phyloP scores from a whole-genome alignment of 1,139 yeast species.

The Petasospora rhodanensis region DNA sequence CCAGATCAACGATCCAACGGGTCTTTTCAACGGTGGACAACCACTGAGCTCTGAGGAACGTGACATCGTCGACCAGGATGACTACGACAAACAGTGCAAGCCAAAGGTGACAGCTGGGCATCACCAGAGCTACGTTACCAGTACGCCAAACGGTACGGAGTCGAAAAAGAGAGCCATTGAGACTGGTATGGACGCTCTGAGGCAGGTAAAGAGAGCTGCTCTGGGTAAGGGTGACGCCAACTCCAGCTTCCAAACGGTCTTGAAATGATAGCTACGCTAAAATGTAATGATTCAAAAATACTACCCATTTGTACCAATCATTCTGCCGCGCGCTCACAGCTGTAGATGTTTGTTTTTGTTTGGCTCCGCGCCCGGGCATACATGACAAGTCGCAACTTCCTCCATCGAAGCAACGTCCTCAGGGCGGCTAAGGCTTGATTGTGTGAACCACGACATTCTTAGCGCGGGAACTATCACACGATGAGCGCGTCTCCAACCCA shows the following conservation, averaged over 20 bases:
- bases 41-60: constrained; percentile 3
- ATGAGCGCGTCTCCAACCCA: no score
- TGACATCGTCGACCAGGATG: constrained; percentile 15
- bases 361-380: no score
- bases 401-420: no score
- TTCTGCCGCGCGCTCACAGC: no score
- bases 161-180: constrained; percentile 6
- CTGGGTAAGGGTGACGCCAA: constrained; percentile 25
- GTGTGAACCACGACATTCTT: no score
- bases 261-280: constrained; percentile 10
- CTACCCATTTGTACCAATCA: no score
- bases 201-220: constrained; percentile 24
- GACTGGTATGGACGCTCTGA: neutral
- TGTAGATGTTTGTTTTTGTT: no score
- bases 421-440: no score
- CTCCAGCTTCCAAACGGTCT: constrained; percentile 22
- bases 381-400: no score
- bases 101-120: constrained; percentile 10
- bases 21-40: constrained; percentile 43
- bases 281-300: no score
- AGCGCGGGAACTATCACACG: no score
- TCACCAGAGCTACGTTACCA: neutral
- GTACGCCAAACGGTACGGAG: neutral
- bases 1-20: constrained; percentile 50
- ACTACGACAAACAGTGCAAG: constrained; percentile 13